phyloP scores from a whole-genome alignment of 306 rosid genomes.

The Castanospermum australe region DNA sequence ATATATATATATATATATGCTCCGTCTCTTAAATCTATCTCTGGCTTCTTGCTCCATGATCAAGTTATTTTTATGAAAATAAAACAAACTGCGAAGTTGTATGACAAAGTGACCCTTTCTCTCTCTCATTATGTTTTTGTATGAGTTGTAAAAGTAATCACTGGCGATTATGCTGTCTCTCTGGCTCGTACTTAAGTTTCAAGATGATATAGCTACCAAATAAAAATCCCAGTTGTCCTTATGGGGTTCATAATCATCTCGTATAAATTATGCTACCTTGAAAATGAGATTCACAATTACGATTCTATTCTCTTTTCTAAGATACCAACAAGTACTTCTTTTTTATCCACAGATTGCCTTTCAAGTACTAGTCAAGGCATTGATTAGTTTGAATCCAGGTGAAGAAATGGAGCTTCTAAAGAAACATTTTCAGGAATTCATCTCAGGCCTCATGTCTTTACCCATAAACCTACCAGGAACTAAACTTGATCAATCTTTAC shows the following conservation, averaged over 20 bases:
- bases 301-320: slow-evolving; percentile 36
- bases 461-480: slow-evolving; percentile 93
- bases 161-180: slow-evolving; percentile 32
- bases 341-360: slow-evolving; percentile 77
- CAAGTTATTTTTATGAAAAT: not conserved
- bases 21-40: slow-evolving; percentile 9
- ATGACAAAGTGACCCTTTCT: slow-evolving; percentile 3
- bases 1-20: too few species aligned
- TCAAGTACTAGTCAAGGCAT: slow-evolving; percentile 82
- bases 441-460: slow-evolving; percentile 89
- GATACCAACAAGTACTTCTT: slow-evolving; percentile 33
- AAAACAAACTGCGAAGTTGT: not conserved
- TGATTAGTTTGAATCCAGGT: slow-evolving; percentile 83
- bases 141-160: slow-evolving; percentile 19
- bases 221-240: slow-evolving; percentile 30
- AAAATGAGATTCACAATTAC: slow-evolving; percentile 42
- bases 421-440: slow-evolving; percentile 81
- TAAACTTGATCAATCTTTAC: slow-evolving; percentile 74
- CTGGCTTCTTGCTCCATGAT: slow-evolving; percentile 4
- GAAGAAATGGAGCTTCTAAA: slow-evolving; percentile 76
- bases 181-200: slow-evolving; percentile 45
- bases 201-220: slow-evolving; percentile 28
- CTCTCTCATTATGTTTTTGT: not conserved
- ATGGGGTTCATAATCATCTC: slow-evolving; percentile 45
- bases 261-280: slow-evolving; percentile 51